phyloP scores from a whole-genome alignment of 805 yeast species.

The Ogataea naganishii region DNA sequence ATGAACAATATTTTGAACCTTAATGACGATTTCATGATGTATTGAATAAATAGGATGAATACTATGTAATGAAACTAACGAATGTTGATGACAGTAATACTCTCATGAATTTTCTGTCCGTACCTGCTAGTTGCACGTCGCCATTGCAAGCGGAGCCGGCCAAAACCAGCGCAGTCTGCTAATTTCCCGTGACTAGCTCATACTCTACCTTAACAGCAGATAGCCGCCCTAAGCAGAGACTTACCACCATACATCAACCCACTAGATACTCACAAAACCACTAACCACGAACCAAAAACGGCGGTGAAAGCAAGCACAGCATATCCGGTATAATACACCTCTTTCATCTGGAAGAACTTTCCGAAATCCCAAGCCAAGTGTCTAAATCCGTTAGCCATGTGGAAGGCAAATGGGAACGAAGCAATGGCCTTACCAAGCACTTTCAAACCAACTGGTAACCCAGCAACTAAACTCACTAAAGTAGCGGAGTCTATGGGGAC shows the following conservation, averaged over 20 bases:
- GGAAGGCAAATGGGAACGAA: conserved; percentile 84
- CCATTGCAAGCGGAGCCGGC: neutral
- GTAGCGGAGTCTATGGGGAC: conserved; percentile 43
- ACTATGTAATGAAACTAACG: conserved; percentile 2
- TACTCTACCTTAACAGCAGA: neutral
- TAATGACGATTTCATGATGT: conserved; percentile 21
- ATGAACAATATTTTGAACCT: conserved; percentile 9
- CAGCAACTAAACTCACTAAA: conserved; percentile 46
- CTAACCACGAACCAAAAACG: conserved; percentile 47
- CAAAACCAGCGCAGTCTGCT: neutral
- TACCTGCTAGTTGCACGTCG: neutral
- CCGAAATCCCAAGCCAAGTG: conserved; percentile 93
- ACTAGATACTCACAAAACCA: conserved; percentile 27
- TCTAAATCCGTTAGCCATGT: conserved; percentile 79
- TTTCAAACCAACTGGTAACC: conserved; percentile 58
- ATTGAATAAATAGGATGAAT: conserved; percentile 6
- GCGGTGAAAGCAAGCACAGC: conserved; percentile 63
- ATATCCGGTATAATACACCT: conserved; percentile 90
- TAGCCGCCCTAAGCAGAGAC: neutral
- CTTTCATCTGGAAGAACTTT: conserved; percentile 67
- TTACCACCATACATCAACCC: neutral
- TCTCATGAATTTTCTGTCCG: neutral
- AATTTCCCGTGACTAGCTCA: neutral
- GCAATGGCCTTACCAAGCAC: conserved; percentile 56
- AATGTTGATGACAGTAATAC: neutral